Base-by-base conservation (phyloP, 495 filamentous ascomycete genomes). In the Neurospora discreta region DNA sequence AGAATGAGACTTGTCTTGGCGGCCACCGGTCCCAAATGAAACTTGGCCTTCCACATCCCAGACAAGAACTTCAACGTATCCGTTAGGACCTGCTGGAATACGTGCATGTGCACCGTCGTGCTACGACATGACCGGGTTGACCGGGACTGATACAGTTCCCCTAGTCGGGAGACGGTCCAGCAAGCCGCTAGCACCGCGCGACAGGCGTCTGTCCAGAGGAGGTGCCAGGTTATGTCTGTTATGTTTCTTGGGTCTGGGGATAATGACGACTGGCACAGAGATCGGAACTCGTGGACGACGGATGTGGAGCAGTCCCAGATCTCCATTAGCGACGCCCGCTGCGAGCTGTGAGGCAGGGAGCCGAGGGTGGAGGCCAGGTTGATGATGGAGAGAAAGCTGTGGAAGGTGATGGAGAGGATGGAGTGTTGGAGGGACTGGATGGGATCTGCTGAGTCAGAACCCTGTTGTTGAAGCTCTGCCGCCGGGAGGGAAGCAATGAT, bases 201-300 rank as follows among this genome's bases (percentile, higher is more conserved):
- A 18, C 69, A 40, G 4, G 70, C 73, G 23, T 76, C 69, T 0
- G 76, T 68, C 76, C 76, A 78, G 16, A 78, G 65, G 0, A 78
- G 39, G 7, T 78, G 74, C 39, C 44, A 69, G 0, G 73, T 46
- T 33, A 74, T 76, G 46, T 39, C 44, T 1, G 30, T 6, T 38
- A 15, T 38, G 41, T 18, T 13, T 69, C 6, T 0, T 39, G 38
- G 38, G 38, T 10, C 11, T 0, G 52, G 46, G 26, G 5, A 15
- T n/a, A 4, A 4, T 38, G 36, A 36, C 33, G 33, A 3, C n/a
- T 71, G 30, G 69, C 68, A 74, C 18, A 77, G 69, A 0, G 39
- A 70, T 16, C 74, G 71, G 20, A 77, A 77, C 36, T 77, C 73
- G 38, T 76, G 71, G n/a, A 76, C 30, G 40, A 75, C 69, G 3